Evolutionary conservation across 2,329 filamentous ascomycete genomes (phyloP).

Genomic region (Bisporella sp.): DNA sequence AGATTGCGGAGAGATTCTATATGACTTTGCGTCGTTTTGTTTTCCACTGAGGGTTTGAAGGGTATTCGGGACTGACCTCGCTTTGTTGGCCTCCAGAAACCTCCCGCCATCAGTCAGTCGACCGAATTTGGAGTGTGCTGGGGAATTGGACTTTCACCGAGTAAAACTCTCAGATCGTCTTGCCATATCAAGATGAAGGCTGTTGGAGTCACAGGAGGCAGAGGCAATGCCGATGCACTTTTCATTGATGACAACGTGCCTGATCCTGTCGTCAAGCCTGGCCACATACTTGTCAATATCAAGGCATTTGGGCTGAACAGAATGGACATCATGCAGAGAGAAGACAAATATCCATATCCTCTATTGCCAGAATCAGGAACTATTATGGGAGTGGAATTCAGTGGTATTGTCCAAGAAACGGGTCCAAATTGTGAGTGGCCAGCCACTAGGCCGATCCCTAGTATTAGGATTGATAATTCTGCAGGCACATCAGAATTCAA

Average conservation of each 20-base stretch:
- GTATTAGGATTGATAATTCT: not conserved
- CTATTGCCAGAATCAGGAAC: not conserved
- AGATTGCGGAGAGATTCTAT: not conserved
- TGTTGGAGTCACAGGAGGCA: not conserved
- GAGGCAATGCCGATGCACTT: conserved; percentile 2
- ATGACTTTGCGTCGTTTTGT: not conserved
- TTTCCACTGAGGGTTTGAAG: not conserved
- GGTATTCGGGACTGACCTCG: not conserved
- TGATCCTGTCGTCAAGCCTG: not conserved
- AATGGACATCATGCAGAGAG: not conserved
- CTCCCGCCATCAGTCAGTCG: not conserved
- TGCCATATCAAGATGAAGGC: not conserved
- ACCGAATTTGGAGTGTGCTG: not conserved
- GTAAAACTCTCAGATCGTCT: not conserved
- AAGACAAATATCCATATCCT: not conserved
- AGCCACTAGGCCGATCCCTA: not conserved
- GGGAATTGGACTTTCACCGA: not conserved
- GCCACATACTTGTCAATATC: not conserved
- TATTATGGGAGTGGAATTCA: not conserved
- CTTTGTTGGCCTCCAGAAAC: not conserved
- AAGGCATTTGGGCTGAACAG: not conserved
- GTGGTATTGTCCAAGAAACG: not conserved
- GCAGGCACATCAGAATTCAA: not conserved
- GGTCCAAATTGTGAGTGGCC: not conserved
- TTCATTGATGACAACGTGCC: not conserved